Conservation (phyloP, 139 green algal genomes). For the Monoraphidium neglectum region DNA sequence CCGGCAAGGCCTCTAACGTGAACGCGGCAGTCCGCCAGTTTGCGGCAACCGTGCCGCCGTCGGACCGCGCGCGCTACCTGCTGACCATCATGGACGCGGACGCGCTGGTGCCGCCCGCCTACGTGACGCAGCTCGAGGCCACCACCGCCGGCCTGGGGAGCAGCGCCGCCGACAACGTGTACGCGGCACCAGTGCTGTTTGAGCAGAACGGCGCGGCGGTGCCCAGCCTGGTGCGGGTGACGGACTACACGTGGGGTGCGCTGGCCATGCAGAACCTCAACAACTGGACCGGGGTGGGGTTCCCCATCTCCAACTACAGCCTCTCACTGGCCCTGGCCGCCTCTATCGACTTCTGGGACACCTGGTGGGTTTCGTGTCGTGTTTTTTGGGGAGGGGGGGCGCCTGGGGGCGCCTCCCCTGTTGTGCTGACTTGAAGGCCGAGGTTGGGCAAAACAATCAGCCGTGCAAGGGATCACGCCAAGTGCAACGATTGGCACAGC, state of each 20-base stretch:
- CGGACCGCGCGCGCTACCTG: conserved; percentile 20
- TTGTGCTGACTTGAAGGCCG: too few species aligned
- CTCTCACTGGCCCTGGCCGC: conserved; percentile 29
- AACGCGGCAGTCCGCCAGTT: conserved; percentile 38
- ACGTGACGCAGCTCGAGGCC: conserved; percentile 28
- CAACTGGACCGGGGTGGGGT: conserved; percentile 33
- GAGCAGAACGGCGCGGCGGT: conserved; percentile 39
- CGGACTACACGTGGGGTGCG: conserved; percentile 47
- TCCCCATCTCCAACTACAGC: conserved; percentile 52
- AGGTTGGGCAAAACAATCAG: too few species aligned
- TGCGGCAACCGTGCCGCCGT: conserved; percentile 9
- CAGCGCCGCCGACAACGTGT: conserved; percentile 6
- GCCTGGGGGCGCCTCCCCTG: too few species aligned
- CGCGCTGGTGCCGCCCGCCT: conserved; percentile 29
- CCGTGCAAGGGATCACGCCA: too few species aligned
- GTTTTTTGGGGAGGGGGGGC: too few species aligned
- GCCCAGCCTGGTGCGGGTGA: conserved; percentile 38
- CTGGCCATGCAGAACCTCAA: conserved; percentile 46
- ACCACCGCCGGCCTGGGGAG: background rate
- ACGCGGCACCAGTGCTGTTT: conserved; percentile 43
- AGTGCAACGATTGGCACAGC: too few species aligned
- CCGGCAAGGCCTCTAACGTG: conserved; percentile 45
- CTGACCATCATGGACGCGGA: conserved; percentile 47
- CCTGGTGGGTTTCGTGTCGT: background rate
- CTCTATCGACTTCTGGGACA: conserved; percentile 44